Evolutionary conservation across 2,329 filamentous ascomycete genomes (phyloP).

Genomic region (Curvularia hawaiiensis): DNA sequence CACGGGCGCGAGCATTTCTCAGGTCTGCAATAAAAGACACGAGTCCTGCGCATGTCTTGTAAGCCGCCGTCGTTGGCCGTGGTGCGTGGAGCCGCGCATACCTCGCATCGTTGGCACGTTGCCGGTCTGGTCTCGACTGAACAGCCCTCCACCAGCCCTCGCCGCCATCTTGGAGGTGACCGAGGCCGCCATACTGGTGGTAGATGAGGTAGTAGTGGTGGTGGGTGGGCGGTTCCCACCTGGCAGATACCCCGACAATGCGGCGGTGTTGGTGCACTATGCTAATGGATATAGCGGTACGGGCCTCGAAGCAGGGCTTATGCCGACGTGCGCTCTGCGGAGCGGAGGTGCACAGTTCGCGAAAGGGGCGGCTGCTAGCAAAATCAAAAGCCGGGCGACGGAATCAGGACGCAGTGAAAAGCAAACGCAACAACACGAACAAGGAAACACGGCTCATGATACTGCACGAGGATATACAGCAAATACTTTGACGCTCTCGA

Average conservation of each 20-base stretch:
- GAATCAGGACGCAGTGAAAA: constrained; percentile 16
- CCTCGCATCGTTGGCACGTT: constrained; percentile 51
- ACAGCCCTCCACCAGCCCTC: constrained; percentile 46
- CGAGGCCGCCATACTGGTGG: constrained; percentile 31
- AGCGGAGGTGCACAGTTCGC: constrained; percentile 24
- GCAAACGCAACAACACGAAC: constrained; percentile 9
- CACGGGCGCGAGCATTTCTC: constrained; percentile 89
- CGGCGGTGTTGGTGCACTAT: constrained; percentile 21
- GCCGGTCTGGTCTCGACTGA: constrained; percentile 50
- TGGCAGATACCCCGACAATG: constrained; percentile 35
- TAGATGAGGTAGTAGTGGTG: constrained; percentile 20
- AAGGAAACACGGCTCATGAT: constrained; percentile 18
- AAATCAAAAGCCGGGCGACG: constrained; percentile 24
- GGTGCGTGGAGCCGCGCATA: constrained; percentile 16
- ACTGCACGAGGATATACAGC: constrained; percentile 33
- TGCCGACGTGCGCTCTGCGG: constrained; percentile 28
- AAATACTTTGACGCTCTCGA: constrained; percentile 27
- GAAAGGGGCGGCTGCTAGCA: constrained; percentile 29
- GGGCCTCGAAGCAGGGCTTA: constrained; percentile 31
- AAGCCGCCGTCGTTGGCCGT: constrained; percentile 10
- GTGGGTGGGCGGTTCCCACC: constrained; percentile 42
- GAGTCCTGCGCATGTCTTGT: constrained; percentile 61
- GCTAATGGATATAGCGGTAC: constrained; percentile 9
- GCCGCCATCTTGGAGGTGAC: constrained; percentile 46
- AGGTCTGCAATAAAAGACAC: constrained; percentile 99